A percentile compares a stretch with the other conserved stretches of the same genome.
Conservation (phyloP, 441 rosid genomes). For the Brassica hybrid region DNA sequence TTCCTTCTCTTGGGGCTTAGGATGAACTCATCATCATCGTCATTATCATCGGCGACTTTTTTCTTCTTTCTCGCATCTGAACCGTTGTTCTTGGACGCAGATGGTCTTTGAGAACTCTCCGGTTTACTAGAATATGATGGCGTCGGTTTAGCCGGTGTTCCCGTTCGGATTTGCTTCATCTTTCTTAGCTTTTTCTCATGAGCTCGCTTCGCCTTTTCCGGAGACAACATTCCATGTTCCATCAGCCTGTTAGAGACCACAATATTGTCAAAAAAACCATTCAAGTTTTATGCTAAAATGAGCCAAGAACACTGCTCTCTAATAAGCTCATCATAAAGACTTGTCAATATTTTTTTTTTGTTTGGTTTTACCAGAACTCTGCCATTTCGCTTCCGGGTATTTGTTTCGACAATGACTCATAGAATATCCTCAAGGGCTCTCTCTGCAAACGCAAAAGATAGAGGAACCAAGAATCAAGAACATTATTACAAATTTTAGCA, state of each 20-base stretch:
- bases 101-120: constrained; percentile 69
- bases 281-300: background rate
- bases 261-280: background rate
- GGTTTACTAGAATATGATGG: constrained; percentile 54
- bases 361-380: constrained; percentile 77
- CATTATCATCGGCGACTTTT: constrained; percentile 52
- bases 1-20: constrained; percentile 76
- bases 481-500: constrained; percentile 12
- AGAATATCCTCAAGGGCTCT: constrained; percentile 92
- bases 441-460: constrained; percentile 57
- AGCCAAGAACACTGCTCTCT: background rate
- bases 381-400: constrained; percentile 94
- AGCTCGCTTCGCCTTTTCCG: constrained; percentile 76
- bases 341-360: background rate
- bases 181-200: constrained; percentile 85
- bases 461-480: constrained; percentile 19
- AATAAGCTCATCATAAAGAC: background rate
- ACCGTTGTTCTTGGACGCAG: constrained; percentile 56
- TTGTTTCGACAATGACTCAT: constrained; percentile 84
- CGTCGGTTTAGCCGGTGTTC: constrained; percentile 66
- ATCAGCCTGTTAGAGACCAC: constrained; percentile 65
- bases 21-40: constrained; percentile 57
- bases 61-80: constrained; percentile 65
- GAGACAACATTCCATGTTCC: constrained; percentile 91
- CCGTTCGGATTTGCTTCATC: constrained; percentile 72